These are phyloP conservation scores for Eutrema japonicum DNA, from an alignment of 345 rosid species.

Conservation along the genomic window DNA sequence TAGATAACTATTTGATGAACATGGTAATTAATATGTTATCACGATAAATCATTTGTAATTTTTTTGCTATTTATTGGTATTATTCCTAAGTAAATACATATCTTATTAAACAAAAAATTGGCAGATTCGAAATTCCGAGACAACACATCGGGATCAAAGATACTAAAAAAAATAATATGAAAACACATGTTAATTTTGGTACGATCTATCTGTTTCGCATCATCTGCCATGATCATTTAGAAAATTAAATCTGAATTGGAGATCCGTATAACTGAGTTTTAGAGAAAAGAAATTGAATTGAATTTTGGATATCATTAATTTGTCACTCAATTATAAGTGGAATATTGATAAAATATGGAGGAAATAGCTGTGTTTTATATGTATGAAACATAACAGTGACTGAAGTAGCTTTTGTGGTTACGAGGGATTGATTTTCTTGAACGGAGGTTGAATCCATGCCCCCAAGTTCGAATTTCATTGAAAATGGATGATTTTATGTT, in stretches of 20 bases:
- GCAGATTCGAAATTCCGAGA: background rate
- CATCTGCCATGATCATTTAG: background rate
- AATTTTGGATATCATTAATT: too few relatives aligned
- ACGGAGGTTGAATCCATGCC: too few relatives aligned
- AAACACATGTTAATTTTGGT: background rate
- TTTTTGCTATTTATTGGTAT: too few relatives aligned
- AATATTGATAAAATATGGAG: background rate
- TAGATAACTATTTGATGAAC: too few relatives aligned
- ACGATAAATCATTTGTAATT: too few relatives aligned
- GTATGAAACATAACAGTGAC: conserved; percentile 5
- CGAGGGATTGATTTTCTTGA: too few relatives aligned
- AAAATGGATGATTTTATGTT: too few relatives aligned
- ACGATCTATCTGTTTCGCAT: background rate
- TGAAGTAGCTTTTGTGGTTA: too few relatives aligned
- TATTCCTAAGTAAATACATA: background rate
- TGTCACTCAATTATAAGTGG: too few relatives aligned
- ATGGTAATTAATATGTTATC: too few relatives aligned
- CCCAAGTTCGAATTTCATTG: too few relatives aligned
- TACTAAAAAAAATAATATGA: background rate
- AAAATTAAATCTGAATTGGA: background rate
- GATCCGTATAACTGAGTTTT: background rate
- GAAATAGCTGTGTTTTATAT: background rate
- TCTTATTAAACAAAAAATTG: conserved; percentile 3
- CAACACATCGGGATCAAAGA: background rate
- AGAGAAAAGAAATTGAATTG: too few relatives aligned